Conservation (phyloP, 2,329 filamentous ascomycete species). For the Fusarium foetens region DNA sequence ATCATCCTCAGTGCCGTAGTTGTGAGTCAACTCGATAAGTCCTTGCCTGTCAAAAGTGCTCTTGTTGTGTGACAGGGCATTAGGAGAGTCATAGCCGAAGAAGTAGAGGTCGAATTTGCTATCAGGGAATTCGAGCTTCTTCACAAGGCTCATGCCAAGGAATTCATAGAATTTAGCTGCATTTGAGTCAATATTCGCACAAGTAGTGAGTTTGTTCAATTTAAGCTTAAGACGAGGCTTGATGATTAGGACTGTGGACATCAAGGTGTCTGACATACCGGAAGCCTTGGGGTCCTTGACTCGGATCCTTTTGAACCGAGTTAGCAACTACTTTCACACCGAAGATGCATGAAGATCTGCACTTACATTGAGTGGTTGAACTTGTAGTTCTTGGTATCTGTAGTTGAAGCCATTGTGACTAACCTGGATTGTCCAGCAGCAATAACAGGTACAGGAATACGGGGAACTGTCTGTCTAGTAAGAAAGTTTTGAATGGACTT, state of each 20-base stretch:
- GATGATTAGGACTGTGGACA: conserved; percentile 13
- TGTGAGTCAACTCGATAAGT: conserved; percentile 85
- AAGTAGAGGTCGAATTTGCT: conserved; percentile 97
- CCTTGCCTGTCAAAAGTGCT: conserved; percentile 85
- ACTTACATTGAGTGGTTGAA: conserved; percentile 86
- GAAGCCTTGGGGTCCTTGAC: conserved; percentile 93
- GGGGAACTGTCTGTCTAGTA: conserved; percentile 12
- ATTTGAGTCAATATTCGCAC: conserved; percentile 5
- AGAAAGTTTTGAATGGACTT: conserved; percentile 38
- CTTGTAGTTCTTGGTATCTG: conserved; percentile 81
- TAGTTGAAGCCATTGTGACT: conserved; percentile 77
- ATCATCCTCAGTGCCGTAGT: conserved; percentile 91
- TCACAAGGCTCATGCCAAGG: conserved; percentile 85
- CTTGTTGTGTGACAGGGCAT: conserved; percentile 77
- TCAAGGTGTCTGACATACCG: conserved; percentile 57
- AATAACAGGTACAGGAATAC: neutral
- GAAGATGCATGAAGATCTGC: neutral
- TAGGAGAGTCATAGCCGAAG: conserved; percentile 83
- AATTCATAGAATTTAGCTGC: conserved; percentile 92
- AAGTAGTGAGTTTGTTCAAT: neutral
- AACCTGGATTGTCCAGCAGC: conserved; percentile 54
- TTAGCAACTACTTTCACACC: conserved; percentile 19
- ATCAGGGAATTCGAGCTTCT: conserved; percentile 84
- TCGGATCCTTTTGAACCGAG: conserved; percentile 73
- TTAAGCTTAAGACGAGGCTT: neutral